Percentiles rank a stretch among this genome's conserved stretches.
phyloP scores from a whole-genome alignment of 257 asterid species.

The Penstemon barbatus region DNA sequence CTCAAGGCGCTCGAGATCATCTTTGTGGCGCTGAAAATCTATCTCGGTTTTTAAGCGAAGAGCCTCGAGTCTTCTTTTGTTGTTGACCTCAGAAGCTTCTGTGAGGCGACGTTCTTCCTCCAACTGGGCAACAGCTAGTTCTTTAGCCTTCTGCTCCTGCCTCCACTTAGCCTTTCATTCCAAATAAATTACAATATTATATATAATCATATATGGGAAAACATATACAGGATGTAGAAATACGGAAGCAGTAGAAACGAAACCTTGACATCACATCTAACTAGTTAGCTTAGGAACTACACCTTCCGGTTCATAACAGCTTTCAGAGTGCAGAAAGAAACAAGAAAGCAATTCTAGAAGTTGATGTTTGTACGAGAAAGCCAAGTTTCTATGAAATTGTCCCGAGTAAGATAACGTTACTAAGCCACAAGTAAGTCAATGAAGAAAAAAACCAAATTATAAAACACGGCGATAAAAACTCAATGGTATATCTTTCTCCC shows the following conservation, averaged over 20 bases:
- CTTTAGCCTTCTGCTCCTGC: slow-evolving; percentile 72
- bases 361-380: slow-evolving; percentile 9
- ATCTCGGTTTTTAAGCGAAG: too few relatives aligned
- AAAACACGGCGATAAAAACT: neutral
- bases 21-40: too few relatives aligned
- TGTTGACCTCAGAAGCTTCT: too few relatives aligned
- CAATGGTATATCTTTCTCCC: too few relatives aligned
- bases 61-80: too few relatives aligned
- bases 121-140: slow-evolving; percentile 52
- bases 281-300: slow-evolving; percentile 3
- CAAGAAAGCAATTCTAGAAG: slow-evolving; percentile 4
- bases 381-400: neutral
- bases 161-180: slow-evolving; percentile 70
- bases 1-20: too few relatives aligned
- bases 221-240: slow-evolving; percentile 17
- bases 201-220: slow-evolving; percentile 3
- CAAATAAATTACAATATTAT: slow-evolving; percentile 34
- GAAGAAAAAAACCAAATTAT: slow-evolving; percentile 2
- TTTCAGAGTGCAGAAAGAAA: slow-evolving; percentile 9
- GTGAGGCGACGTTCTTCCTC: slow-evolving; percentile 40
- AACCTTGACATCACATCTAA: too few relatives aligned
- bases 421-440: slow-evolving; percentile 12
- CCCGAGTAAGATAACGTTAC: neutral
- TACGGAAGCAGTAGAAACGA: neutral
- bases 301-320: neutral